phyloP scores from a whole-genome alignment of 2,329 filamentous ascomycete species.

The Pseudocercospora fijiensis region DNA sequence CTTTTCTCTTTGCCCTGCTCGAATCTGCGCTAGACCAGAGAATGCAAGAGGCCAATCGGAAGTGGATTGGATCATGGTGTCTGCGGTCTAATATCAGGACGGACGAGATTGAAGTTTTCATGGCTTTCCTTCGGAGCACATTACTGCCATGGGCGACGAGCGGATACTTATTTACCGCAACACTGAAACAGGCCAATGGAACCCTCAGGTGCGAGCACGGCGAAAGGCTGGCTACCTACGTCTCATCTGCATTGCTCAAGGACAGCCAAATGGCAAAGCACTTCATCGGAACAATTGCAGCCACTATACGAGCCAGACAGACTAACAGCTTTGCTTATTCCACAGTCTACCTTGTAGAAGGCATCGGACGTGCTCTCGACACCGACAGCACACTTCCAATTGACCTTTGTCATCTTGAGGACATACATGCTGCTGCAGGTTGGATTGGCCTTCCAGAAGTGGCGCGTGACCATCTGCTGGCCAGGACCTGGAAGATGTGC shows the following conservation, averaged over 20 bases:
- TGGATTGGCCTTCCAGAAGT: slow-evolving; percentile 46
- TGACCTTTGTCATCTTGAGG: slow-evolving; percentile 13
- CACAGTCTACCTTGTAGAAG: slow-evolving; percentile 46
- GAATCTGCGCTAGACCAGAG: slow-evolving; percentile 42
- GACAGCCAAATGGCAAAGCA: slow-evolving; percentile 16
- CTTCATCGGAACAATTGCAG: slow-evolving; percentile 38
- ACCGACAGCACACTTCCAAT: slow-evolving; percentile 22
- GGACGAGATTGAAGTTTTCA: slow-evolving; percentile 30
- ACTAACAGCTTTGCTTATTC: slow-evolving; percentile 45
- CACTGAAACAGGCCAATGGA: slow-evolving; percentile 36
- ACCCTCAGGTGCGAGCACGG: slow-evolving; percentile 44
- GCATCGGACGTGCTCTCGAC: slow-evolving; percentile 41
- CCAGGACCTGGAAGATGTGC: slow-evolving; percentile 34
- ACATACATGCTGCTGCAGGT: slow-evolving; percentile 34
- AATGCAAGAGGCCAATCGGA: slow-evolving; percentile 49
- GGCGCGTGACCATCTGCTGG: slow-evolving; percentile 41
- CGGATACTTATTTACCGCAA: slow-evolving; percentile 46
- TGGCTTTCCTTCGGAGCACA: slow-evolving; percentile 41
- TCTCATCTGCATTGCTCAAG: slow-evolving; percentile 36
- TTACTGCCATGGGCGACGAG: slow-evolving; percentile 51
- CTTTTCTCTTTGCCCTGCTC: slow-evolving; percentile 47
- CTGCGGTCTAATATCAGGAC: slow-evolving; percentile 36
- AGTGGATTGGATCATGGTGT: slow-evolving; percentile 49
- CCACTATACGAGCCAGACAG: slow-evolving; percentile 28
- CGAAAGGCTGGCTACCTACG: slow-evolving; percentile 39